Base-by-base conservation (phyloP, 306 rosid species). In the Quercus rubra region DNA sequence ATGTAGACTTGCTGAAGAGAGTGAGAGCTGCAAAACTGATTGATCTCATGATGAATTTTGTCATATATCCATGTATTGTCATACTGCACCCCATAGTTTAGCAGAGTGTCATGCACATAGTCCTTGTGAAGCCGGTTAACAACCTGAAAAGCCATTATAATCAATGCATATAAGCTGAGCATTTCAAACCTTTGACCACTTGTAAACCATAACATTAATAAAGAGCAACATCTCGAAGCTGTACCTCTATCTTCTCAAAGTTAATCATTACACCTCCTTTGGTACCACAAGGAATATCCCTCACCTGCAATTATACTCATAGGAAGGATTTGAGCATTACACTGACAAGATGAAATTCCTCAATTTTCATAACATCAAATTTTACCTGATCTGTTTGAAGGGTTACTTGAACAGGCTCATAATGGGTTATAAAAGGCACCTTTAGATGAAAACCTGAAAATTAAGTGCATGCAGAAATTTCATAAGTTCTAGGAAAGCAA, bases 1-100 rank as follows among this genome's bases (percentile, higher is more conserved):
- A 95, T 93, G 33, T 95, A 95, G 57, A 95, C 99, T 82, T 95
- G 91, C 78, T 90, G 98, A 73, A 95, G 94, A 86, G 82, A 63
- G 73, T 93, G 97, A 35, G 98, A 93, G 83, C 92, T 93, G 86
- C 99, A 95, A 76, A 92, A 95, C 85, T 91, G 97, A 88, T 91
- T 93, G 75, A 93, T 95, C 85, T 95, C 97, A 52, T 95, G 97
- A 89, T 93, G 98, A 85, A 95, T 95, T 80, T 95, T 93, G 83
- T 91, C 98, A 80, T 95, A 90, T 71, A 95, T 95, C 99, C 99
- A 95, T 55, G 97, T 95, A 78, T 93, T 87, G 77, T 93, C 96
- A 79, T 95, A 95, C 0, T 91, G 79, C 62, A 95, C 89, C 41
- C 99, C 96, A 78, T 95, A 95, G 74, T 93, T 89, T 74, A 90